These are phyloP conservation scores for Trametes versicolor DNA, from an alignment of 1,284 basidiomycete genomes.

Conservation along the genomic window DNA sequence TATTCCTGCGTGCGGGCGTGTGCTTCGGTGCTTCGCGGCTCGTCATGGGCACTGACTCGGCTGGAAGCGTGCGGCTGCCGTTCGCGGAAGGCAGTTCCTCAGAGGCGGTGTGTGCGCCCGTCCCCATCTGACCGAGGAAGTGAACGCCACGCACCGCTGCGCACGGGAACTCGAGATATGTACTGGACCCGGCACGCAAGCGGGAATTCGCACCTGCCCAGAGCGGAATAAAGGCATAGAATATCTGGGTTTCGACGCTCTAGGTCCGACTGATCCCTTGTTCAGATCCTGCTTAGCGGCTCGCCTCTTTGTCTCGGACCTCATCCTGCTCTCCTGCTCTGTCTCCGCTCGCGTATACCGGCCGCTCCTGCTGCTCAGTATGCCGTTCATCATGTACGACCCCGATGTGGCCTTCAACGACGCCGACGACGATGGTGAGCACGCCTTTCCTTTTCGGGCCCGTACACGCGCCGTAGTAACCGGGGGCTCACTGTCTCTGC, in stretches of 20 bases:
- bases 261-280: constrained; percentile 41
- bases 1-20: constrained; percentile 18
- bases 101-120: constrained; percentile 25
- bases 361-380: constrained; percentile 22
- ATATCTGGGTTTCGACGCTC: constrained; percentile 39
- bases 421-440: constrained; percentile 48
- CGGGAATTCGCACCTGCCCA: constrained; percentile 39
- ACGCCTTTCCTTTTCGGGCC: constrained; percentile 36
- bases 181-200: constrained; percentile 22
- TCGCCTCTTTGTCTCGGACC: constrained; percentile 29
- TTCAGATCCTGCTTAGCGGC: constrained; percentile 31
- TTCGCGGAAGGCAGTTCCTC: constrained; percentile 23
- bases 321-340: constrained; percentile 29
- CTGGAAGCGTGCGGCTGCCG: constrained; percentile 23
- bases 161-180: constrained; percentile 30
- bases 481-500: constrained; percentile 21
- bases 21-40: constrained; percentile 25
- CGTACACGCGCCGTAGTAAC: constrained; percentile 35
- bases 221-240: constrained; percentile 46
- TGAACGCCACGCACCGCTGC: constrained; percentile 30
- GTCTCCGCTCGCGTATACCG: constrained; percentile 23
- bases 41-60: constrained; percentile 27
- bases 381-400: constrained; percentile 35
- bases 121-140: constrained; percentile 25
- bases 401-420: constrained; percentile 39